Evolutionary conservation across 2,329 filamentous ascomycete species (phyloP).

Genomic region (Xylaria sp.): DNA sequence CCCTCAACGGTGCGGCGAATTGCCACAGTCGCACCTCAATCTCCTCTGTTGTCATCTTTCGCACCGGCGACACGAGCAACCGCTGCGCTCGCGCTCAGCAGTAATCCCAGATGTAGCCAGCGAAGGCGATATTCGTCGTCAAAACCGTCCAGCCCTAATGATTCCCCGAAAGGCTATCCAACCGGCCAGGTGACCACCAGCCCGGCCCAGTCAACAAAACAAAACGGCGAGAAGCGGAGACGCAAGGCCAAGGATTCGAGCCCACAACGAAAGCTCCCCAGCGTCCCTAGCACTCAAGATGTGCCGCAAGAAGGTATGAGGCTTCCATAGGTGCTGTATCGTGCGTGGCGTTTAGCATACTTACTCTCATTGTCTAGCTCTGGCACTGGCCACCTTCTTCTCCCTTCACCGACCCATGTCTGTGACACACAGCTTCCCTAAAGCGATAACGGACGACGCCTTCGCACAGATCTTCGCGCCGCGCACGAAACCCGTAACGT

Average conservation of each 20-base stretch:
- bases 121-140: constrained; percentile 63
- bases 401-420: constrained; percentile 94
- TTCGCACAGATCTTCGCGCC: constrained; percentile 84
- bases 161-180: constrained; percentile 58
- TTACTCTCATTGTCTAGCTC: constrained; percentile 60
- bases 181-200: constrained; percentile 55
- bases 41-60: constrained; percentile 51
- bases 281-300: constrained; percentile 76
- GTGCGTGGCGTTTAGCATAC: not conserved
- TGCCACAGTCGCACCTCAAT: constrained; percentile 53
- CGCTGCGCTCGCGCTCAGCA: constrained; percentile 44
- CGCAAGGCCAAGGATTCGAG: constrained; percentile 62
- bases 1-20: constrained; percentile 62
- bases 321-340: not conserved
- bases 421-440: constrained; percentile 80
- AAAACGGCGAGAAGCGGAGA: constrained; percentile 61
- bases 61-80: constrained; percentile 49
- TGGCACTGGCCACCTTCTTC: constrained; percentile 91
- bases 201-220: constrained; percentile 51
- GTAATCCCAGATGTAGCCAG: constrained; percentile 52
- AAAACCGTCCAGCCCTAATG: constrained; percentile 66
- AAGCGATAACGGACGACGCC: constrained; percentile 70
- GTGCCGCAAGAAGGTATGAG: constrained; percentile 68
- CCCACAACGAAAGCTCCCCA: constrained; percentile 65
- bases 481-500: constrained; percentile 56